Evolutionary conservation across 768 basidiomycete genomes (phyloP).

Genomic region (Suillus sp.): DNA sequence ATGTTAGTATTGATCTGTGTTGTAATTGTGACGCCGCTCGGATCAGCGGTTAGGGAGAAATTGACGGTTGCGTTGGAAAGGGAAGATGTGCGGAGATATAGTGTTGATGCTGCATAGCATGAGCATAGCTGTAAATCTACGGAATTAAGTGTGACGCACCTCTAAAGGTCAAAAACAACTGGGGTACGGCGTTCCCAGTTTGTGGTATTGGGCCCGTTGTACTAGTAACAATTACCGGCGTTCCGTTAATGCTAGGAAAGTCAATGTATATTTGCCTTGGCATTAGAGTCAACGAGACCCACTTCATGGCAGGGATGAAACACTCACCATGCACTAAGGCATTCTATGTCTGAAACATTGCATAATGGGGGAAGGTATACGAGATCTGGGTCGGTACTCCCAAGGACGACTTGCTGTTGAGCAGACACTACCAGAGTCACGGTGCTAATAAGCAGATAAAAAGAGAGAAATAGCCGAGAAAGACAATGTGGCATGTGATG

Average conservation of each 20-base stretch:
- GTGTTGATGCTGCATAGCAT: conserved; percentile 39
- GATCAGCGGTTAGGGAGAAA: conserved; percentile 46
- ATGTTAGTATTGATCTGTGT: conserved; percentile 44
- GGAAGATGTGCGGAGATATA: conserved; percentile 46
- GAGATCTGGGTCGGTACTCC: conserved; percentile 27
- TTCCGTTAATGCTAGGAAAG: conserved; percentile 16
- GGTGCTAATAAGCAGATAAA: conserved; percentile 13
- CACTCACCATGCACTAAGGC: conserved; percentile 31
- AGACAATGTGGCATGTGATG: conserved; percentile 27
- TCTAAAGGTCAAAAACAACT: conserved; percentile 58
- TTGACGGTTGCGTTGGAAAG: conserved; percentile 55
- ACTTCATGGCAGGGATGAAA: too few relatives aligned
- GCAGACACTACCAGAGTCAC: conserved; percentile 18
- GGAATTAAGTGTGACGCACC: conserved; percentile 34
- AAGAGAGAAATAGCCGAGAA: conserved; percentile 16
- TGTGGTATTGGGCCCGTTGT: conserved; percentile 42
- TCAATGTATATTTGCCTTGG: conserved; percentile 27
- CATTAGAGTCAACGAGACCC: background rate
- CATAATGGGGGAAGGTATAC: conserved; percentile 32
- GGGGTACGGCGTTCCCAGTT: conserved; percentile 49
- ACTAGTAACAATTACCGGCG: conserved; percentile 34
- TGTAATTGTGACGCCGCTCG: conserved; percentile 38
- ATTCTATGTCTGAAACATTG: conserved; percentile 16
- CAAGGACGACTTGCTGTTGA: conserved; percentile 25
- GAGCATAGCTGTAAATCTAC: conserved; percentile 12